A percentile compares a stretch with the other conserved stretches of the same genome.
Evolutionary conservation across 2,329 filamentous ascomycete species (phyloP).

Genomic region (Sporothrix curviconia): DNA sequence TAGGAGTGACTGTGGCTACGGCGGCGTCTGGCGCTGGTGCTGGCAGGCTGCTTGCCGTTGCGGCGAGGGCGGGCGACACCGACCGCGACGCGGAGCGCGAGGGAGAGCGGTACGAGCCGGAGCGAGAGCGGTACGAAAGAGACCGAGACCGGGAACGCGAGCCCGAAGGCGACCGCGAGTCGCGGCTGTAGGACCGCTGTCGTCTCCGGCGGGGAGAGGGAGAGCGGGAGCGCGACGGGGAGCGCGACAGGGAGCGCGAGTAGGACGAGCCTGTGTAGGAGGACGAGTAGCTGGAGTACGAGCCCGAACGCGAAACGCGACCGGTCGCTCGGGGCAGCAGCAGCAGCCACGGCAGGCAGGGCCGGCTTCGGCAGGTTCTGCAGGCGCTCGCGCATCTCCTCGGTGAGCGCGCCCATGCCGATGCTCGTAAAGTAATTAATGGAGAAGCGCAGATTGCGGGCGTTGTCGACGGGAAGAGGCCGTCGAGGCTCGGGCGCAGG

Average conservation of each 20-base stretch:
- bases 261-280: conserved; percentile 62
- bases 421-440: conserved; percentile 99
- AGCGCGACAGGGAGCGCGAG: conserved; percentile 37
- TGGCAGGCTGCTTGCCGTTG: conserved; percentile 1
- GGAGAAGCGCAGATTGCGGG: conserved; percentile 86
- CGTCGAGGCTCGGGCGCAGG: conserved; percentile 70
- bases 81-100: not conserved
- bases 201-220: conserved; percentile 18
- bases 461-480: conserved; percentile 87
- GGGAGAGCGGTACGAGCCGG: not conserved
- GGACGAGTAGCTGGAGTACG: conserved; percentile 71
- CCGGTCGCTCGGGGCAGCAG: conserved; percentile 19
- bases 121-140: conserved; percentile 20
- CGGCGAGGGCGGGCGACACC: not conserved
- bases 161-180: conserved; percentile 14
- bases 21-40: not conserved
- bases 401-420: conserved; percentile 88
- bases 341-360: conserved; percentile 55
- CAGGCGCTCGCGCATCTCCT: conserved; percentile 87
- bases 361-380: conserved; percentile 85
- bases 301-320: conserved; percentile 56
- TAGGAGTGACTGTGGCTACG: conserved; percentile 3
- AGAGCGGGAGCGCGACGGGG: conserved; percentile 38
- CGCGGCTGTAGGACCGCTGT: conserved; percentile 8
- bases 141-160: not conserved